Conservation (phyloP, 2,329 filamentous ascomycete species). For the Rhynchosporium agropyri region DNA sequence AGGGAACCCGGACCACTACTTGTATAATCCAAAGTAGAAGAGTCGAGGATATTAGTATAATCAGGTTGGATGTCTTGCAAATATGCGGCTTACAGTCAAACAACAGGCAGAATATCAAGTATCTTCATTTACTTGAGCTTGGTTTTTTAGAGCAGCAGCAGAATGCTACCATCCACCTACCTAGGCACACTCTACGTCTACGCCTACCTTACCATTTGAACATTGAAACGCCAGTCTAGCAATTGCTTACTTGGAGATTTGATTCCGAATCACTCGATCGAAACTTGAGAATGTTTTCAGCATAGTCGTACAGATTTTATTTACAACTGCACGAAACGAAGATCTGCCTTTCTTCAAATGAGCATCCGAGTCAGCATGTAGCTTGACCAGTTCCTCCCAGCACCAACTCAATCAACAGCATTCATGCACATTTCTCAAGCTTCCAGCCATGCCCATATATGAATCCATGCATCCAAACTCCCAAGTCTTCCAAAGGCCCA, state of each 20-base stretch:
- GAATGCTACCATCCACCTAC: no score
- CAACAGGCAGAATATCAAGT: no score
- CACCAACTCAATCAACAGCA: background rate
- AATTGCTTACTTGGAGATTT: no score
- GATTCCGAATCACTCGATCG: no score
- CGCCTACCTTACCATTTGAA: background rate
- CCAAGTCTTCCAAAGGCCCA: constrained; percentile 1
- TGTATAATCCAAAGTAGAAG: no score
- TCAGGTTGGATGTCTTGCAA: no score
- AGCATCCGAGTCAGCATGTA: background rate
- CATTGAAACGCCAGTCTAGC: background rate
- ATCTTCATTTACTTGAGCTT: no score
- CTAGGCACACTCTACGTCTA: no score
- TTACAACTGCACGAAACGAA: constrained; percentile 25
- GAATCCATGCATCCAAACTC: background rate
- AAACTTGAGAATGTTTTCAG: background rate
- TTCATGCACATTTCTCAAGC: background rate
- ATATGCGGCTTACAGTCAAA: no score
- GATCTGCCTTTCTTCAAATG: constrained; percentile 24
- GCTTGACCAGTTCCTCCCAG: background rate
- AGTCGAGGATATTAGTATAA: no score
- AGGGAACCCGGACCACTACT: no score
- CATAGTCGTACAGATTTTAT: constrained; percentile 25
- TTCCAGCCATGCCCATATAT: background rate
- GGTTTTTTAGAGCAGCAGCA: no score